A percentile compares a stretch with the other conserved stretches of the same genome.
These are phyloP conservation scores for Cystobasidium onofrii DNA, from an alignment of 768 basidiomycete species.

Conservation along the genomic window DNA sequence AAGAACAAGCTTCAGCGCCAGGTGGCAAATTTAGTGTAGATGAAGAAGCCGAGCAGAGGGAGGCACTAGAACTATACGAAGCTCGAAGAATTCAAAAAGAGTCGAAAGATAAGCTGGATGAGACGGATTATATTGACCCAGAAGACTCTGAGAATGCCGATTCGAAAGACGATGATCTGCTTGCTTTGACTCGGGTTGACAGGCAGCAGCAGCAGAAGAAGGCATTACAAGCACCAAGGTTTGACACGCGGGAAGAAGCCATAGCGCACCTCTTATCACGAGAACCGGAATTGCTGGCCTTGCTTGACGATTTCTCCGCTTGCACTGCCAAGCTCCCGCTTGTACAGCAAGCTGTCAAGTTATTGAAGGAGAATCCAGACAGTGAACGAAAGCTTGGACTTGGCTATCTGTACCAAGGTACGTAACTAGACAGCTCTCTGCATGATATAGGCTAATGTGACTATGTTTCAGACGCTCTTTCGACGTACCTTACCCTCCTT, in stretches of 20 bases:
- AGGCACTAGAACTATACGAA: conserved; percentile 39
- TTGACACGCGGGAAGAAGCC: conserved; percentile 33
- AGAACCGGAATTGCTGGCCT: conserved; percentile 39
- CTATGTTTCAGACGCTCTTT: not conserved
- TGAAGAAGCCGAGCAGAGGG: conserved; percentile 37
- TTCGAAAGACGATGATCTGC: not conserved
- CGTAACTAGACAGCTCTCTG: not conserved
- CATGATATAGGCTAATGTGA: not conserved
- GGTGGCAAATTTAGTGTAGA: conserved; percentile 33
- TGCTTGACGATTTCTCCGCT: conserved; percentile 39
- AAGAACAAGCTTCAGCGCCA: not conserved
- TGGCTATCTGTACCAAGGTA: conserved; percentile 19
- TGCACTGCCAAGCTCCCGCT: conserved; percentile 17
- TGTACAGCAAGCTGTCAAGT: not conserved
- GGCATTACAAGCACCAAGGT: not conserved
- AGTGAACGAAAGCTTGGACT: conserved; percentile 16
- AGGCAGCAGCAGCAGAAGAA: not conserved
- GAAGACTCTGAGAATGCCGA: conserved; percentile 15
- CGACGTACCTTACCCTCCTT: conserved; percentile 14
- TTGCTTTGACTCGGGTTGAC: not conserved
- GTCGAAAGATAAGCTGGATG: conserved; percentile 23
- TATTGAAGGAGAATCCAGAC: not conserved
- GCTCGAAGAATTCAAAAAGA: conserved; percentile 38
- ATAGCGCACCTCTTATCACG: conserved; percentile 39
- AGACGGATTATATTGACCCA: conserved; percentile 32